Evolutionary conservation across 1,284 basidiomycete genomes (phyloP), one percentile per base, ranked within the genome.

Genomic region (Cystobasidiaceae sp.): DNA sequence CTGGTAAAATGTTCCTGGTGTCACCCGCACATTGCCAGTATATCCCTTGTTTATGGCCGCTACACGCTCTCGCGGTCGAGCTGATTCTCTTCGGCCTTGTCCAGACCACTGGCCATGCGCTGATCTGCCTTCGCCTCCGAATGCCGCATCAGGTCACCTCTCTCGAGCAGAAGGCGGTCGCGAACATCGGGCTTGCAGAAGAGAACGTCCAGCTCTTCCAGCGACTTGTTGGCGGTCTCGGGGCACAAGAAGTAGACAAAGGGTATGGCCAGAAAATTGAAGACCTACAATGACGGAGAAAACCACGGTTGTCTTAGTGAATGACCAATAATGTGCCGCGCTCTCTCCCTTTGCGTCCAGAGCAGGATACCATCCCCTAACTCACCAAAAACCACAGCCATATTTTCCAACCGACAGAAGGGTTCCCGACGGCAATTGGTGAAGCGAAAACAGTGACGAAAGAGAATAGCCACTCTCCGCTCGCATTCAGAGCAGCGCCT

Each of bases 221-320:
- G 43, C 34, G 57, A 58, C 33, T 65, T 57, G 17, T 44, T 34
- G 9, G 62, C 61, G 11, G 61, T 56, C 19, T 65, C 62, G 3
- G 62, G 62, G 30, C 46, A 49, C 25, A 43, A 52, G 62, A 30
- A 65, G 45, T 65, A 65, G 30, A 57, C 51, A 44, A 65, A 65
- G 13, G 62, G 62, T 25, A 65, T 65, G 41, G 62, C 62, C 15
- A 65, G 55, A 19, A 65, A n/a, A 25, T 65, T 65, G 62, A 65
- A 65, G 13, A 34, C 54, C 54, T 56, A 25, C 13, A 19, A 25
- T 23, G 19, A 37, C 30, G 27, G 6, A 23, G 19, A n/a, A 3
- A n/a, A 32, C 17, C 17, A 11, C 7, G 8, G 6, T 11, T n/a
- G 48, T 32, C 25, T n/a, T 7, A 17, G 37, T 21, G 15, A 30